Evolutionary conservation across 768 basidiomycete genomes (phyloP), one percentile per base, ranked within the genome.

Genomic region (Xerocomellus chrysenteron): DNA sequence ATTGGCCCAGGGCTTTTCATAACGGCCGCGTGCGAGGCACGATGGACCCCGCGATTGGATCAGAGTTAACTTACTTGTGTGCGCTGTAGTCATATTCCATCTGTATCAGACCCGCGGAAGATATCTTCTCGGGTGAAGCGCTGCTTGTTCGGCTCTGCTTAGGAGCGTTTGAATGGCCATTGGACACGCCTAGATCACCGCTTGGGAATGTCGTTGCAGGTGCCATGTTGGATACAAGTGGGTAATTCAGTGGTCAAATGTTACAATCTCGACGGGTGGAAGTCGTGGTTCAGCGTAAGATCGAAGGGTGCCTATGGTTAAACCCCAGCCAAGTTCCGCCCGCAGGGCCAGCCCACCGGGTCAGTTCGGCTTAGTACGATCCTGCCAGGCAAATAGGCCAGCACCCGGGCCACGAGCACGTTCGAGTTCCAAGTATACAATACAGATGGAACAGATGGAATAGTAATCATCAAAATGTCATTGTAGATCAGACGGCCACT

Each of bases 51-150:
- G 51, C 26, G 13, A 24, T 43, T 32, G 50, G 49, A 47, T 17
- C 40, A 54, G 36, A 44, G 47, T 43, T 47, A 46, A 81, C 88
- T 81, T 73, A 94, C 93, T 94, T 94, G 80, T 94, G 92, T 52
- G 92, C 92, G 32, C 87, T 86, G 65, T 87, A 80, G 67, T 88
- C 80, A 63, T 92, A 83, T 72, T 98, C 94, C 62, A 94, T 79
- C 44, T 78, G 76, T 61, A 98, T 90, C 44, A 94, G 80, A 40
- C 88, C 81, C 44, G 80, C 79, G n/a, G 88, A 87, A 12, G 81
- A 77, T 24, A 85, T 53, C 60, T 73, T 74, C 16, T 56, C 61
- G 17, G 55, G 16, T 0, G 21, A 2, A 3, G 19, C 51, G 17
- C 55, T 24, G 47, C 37, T 52, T 7, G 56, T 19, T 41, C 43